phyloP scores from a whole-genome alignment of 2,329 filamentous ascomycete genomes.

The Scedosporium apiospermum region DNA sequence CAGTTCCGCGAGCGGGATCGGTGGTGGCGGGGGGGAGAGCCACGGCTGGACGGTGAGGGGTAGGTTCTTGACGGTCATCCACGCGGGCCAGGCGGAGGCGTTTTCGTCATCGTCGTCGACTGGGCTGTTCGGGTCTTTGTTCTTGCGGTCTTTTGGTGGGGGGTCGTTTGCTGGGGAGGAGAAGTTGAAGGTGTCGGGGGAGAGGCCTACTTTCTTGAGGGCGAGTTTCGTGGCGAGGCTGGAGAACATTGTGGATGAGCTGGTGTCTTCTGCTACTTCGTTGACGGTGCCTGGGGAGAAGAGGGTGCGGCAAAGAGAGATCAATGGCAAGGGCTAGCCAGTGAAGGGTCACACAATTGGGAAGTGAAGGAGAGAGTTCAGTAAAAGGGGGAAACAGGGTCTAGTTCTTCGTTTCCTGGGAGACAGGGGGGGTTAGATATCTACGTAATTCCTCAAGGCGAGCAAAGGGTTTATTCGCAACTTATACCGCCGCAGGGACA shows the following conservation, averaged over 20 bases:
- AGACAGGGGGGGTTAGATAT: background rate
- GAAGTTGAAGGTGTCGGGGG: slow-evolving; percentile 38
- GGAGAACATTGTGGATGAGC: slow-evolving; percentile 37
- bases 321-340: background rate
- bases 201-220: slow-evolving; percentile 45
- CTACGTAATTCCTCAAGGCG: background rate
- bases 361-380: background rate
- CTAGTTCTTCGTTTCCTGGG: background rate
- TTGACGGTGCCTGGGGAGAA: background rate
- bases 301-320: background rate
- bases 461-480: background rate
- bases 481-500: background rate
- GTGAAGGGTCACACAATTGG: background rate
- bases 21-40: slow-evolving; percentile 40
- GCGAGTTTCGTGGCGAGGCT: slow-evolving; percentile 48
- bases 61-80: slow-evolving; percentile 40
- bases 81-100: slow-evolving; percentile 28
- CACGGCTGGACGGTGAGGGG: slow-evolving; percentile 44
- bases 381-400: too few species aligned
- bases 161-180: slow-evolving; percentile 13
- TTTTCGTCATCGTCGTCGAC: slow-evolving; percentile 15
- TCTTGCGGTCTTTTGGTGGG: slow-evolving; percentile 3
- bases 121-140: slow-evolving; percentile 9
- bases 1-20: slow-evolving; percentile 33
- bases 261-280: background rate